Base-by-base conservation (phyloP, 768 basidiomycete species). In the Cytidiella melzeri region DNA sequence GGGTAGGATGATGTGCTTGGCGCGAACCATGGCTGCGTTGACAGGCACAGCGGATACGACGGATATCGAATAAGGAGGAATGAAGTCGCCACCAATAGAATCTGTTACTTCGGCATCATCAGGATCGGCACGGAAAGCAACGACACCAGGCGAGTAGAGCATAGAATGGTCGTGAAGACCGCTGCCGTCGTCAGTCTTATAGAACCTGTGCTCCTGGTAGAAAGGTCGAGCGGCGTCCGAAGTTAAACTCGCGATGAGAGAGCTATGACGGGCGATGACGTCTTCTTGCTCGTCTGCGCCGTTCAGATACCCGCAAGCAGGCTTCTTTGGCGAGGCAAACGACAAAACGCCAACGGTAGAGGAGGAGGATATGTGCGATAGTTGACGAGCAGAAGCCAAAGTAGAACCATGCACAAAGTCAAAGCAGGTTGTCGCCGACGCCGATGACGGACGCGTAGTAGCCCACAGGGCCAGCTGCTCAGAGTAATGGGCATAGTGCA, bases 281-380 rank as follows among this genome's bases (percentile, higher is more conserved):
- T 74, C 74, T 41, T 74, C 74, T 57, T 73, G 74, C 43, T 73
- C 75, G 49, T 72, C 66, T 12, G 70, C 71, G 30, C 75, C 75
- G 34, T 66, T 66, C 41, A 72, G 55, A 51, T 66, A 73, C n/a
- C 70, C 70, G 25, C 74, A 73, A 23, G 71, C 71, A 11, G 71
- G 69, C 50, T 68, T 69, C 58, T 71, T 73, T 11, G 71, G 64
- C 41, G 71, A 73, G 9, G 70, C 69, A 57, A 66, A 71, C 37
- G 72, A 73, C 4, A 74, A 57, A n/a, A 73, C 57, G 21, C 72
- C 72, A 20, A 73, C 51, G 11, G 52, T 55, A 2, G 52, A 57
- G 28, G 43, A 7, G 4, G 15, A 18, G 25, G 30, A 18, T 48
- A 20, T 44, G 47, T 6, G 52, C 42, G 23, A 54, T 20, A 71